Conservation (phyloP, 306 rosid genomes). For the Cucumis hystrix region DNA sequence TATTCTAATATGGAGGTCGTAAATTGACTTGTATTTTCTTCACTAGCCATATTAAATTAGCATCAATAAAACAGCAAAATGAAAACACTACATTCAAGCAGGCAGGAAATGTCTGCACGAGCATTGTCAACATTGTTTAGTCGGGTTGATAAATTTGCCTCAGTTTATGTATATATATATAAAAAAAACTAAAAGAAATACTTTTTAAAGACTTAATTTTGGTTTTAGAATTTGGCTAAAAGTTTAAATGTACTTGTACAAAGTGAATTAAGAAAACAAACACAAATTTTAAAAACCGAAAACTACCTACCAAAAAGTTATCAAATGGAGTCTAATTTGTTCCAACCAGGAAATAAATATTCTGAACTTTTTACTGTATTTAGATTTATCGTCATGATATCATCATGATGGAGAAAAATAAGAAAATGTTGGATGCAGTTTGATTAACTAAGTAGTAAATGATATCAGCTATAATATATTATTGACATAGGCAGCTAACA, state of each 20-base stretch:
- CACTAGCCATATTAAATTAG: neutral
- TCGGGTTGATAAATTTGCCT: neutral
- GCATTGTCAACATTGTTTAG: neutral
- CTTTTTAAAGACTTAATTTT: neutral
- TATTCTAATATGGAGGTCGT: neutral
- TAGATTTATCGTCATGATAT: neutral
- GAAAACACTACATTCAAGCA: neutral
- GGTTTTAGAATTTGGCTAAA: too few relatives aligned
- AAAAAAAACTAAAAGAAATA: neutral
- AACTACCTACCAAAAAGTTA: too few relatives aligned
- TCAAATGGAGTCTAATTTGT: neutral
- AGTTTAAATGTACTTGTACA: too few relatives aligned
- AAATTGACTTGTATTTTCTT: neutral
- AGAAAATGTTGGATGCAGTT: neutral
- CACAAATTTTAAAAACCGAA: too few relatives aligned
- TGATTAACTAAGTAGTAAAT: neutral
- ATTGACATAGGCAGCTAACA: neutral
- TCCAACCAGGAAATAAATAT: neutral
- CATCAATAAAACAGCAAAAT: neutral
- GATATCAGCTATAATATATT: neutral
- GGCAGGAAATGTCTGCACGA: neutral
- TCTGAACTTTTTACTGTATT: neutral
- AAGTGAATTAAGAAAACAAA: too few relatives aligned
- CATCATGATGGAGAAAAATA: neutral
- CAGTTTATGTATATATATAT: neutral